Evolutionary conservation across 129 eudicot species (phyloP), one percentile per base, ranked within the genome.

Genomic region (Arctium minus): DNA sequence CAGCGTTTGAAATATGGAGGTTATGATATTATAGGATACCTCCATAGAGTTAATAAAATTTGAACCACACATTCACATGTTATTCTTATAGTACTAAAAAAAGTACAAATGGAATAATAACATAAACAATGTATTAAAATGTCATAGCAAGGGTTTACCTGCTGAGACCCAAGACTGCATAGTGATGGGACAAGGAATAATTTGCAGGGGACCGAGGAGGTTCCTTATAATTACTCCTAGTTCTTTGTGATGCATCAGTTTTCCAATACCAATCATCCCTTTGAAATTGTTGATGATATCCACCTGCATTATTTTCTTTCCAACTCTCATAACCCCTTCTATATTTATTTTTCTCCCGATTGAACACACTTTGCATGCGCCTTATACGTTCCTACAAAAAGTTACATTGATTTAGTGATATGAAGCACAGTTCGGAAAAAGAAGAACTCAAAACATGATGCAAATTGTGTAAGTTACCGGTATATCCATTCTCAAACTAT

Each of bases 191-290:
- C 82, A 96, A 77, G 15, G 93, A 71, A 89, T 87, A 85, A 81
- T 72, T 91, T 53, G 83, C 80, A 75, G 75, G 85, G 44, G 86
- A 75, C 17, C 88, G 86, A 82, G 94, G 94, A 83, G 94, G 70
- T 82, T 91, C 91, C 85, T 84, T 84, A 80, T 68, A 88, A 73
- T 88, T 91, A 74, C 80, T 83, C 64, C 83, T 85, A 79, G 88
- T 88, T 80, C 88, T 83, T 72, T 60, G 87, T 32, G 99, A 88
- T 35, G 96, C 64, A 37, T 96, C 92, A 0, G 92, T 86, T 70
- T 92, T 90, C 98, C 98, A 93, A 64, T 96, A 96, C 98, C 99
- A 96, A 86, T 96, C 99, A 17, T 93, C 93, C 86, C 99, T 84
- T 79, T 96, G 98, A 77, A 87, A 96, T 82, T 96, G 86, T 83